Conservation (phyloP, 2,329 filamentous ascomycete species). For the Pyrenochaeta sp. region DNA sequence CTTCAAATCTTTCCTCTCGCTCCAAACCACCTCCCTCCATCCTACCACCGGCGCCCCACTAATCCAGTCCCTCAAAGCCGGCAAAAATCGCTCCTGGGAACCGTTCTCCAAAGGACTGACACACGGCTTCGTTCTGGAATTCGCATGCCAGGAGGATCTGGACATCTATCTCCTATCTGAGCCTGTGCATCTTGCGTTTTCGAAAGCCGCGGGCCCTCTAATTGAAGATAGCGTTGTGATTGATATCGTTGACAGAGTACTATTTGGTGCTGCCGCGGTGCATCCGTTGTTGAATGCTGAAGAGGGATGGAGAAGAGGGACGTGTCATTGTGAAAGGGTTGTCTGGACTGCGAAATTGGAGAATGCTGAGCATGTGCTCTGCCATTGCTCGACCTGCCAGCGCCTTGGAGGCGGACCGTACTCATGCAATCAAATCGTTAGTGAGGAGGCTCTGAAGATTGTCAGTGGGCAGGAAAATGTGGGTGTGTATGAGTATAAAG, state of each 20-base stretch:
- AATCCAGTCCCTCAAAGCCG: slow-evolving; percentile 41
- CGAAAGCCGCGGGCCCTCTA: slow-evolving; percentile 31
- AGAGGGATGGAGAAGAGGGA: slow-evolving; percentile 25
- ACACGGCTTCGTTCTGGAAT: slow-evolving; percentile 46
- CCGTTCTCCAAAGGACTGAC: slow-evolving; percentile 43
- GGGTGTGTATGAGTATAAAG: slow-evolving; percentile 41
- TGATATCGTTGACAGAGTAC: slow-evolving; percentile 42
- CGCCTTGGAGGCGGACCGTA: slow-evolving; percentile 46
- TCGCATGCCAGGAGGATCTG: slow-evolving; percentile 42
- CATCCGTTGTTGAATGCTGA: slow-evolving; percentile 20
- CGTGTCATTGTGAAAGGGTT: slow-evolving; percentile 43
- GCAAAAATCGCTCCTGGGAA: slow-evolving; percentile 46
- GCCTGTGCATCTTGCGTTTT: slow-evolving; percentile 40
- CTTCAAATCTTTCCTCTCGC: slow-evolving; percentile 38
- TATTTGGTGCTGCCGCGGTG: slow-evolving; percentile 37
- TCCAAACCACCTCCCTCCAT: slow-evolving; percentile 33
- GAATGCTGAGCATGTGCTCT: slow-evolving; percentile 43
- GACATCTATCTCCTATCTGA: slow-evolving; percentile 44
- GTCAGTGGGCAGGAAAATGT: slow-evolving; percentile 30
- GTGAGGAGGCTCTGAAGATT: slow-evolving; percentile 33
- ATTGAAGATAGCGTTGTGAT: slow-evolving; percentile 44
- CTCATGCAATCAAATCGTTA: slow-evolving; percentile 47
- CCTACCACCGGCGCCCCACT: slow-evolving; percentile 36
- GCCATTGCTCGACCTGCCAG: slow-evolving; percentile 48
- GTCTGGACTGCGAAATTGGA: slow-evolving; percentile 32